phyloP scores from a whole-genome alignment of 2,329 filamentous ascomycete species.

The Lasiodiplodia theobromae region DNA sequence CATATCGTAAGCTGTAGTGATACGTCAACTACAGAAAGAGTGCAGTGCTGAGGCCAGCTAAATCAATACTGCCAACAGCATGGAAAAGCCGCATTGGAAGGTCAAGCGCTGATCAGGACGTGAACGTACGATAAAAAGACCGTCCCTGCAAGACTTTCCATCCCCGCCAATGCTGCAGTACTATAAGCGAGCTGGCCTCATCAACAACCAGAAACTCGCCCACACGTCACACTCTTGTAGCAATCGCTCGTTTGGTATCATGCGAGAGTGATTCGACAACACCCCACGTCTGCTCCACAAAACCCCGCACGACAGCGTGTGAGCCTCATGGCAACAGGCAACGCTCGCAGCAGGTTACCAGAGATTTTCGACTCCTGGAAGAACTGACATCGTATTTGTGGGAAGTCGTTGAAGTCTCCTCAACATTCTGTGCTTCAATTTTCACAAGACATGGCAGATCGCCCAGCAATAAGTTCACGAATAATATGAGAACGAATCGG shows the following conservation, averaged over 20 bases:
- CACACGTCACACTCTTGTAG: not conserved
- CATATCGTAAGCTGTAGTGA: not conserved
- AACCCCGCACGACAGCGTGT: not conserved
- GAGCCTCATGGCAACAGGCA: not conserved
- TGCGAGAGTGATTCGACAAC: not conserved
- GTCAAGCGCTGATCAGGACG: not conserved
- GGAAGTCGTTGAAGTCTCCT: too few species aligned
- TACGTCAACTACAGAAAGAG: not conserved
- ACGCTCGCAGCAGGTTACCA: not conserved
- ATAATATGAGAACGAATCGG: not conserved
- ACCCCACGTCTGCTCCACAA: not conserved
- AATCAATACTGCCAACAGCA: not conserved
- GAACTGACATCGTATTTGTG: not conserved
- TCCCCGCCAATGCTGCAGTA: not conserved
- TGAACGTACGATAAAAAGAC: not conserved
- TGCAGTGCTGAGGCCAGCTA: not conserved
- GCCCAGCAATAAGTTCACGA: not conserved
- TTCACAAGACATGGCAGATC: not conserved
- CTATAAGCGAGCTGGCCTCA: not conserved
- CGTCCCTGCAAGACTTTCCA: not conserved
- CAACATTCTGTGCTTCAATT: too few species aligned
- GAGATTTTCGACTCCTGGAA: not conserved
- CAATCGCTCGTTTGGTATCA: not conserved
- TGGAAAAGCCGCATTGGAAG: not conserved
- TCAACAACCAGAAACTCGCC: not conserved